Conservation (phyloP, 225 moss, liverwort and hornwort genomes). For the Anthoceros angustus region DNA sequence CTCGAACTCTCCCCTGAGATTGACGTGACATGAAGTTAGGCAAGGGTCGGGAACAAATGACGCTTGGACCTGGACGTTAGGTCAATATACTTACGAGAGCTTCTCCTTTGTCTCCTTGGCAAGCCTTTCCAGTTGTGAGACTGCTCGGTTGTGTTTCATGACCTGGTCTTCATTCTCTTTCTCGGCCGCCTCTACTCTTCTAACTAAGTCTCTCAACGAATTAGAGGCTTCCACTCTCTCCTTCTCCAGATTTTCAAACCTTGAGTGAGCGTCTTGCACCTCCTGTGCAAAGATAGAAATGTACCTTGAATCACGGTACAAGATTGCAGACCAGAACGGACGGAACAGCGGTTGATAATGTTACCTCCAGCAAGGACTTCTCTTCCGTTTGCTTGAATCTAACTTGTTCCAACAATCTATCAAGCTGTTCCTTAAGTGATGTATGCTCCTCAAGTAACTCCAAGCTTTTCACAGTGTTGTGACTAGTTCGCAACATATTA, state of each 20-base stretch:
- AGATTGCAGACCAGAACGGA: not conserved
- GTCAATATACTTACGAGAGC: constrained; percentile 17
- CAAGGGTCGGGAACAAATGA: constrained; percentile 6
- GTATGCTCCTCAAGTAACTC: constrained; percentile 49
- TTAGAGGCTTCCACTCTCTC: constrained; percentile 19
- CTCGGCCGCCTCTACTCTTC: constrained; percentile 18
- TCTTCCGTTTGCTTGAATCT: constrained; percentile 67
- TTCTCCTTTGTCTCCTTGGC: constrained; percentile 23
- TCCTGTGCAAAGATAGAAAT: constrained; percentile 12
- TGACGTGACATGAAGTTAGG: too few species aligned
- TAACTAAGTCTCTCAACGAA: constrained; percentile 18
- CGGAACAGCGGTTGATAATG: not conserved
- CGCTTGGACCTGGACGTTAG: not conserved
- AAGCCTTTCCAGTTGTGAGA: constrained; percentile 24
- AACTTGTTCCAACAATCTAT: constrained; percentile 33
- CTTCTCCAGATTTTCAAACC: constrained; percentile 26
- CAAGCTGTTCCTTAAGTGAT: constrained; percentile 35
- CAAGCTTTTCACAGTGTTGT: constrained; percentile 34
- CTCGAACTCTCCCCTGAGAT: constrained; percentile 12
- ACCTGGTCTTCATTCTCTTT: constrained; percentile 33
- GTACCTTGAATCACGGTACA: not conserved
- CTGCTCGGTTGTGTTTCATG: constrained; percentile 24
- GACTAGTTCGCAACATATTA: constrained; percentile 58
- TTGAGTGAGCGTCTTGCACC: constrained; percentile 19
- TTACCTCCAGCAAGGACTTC: constrained; percentile 36